Evolutionary conservation across 192 early-diverging fungal species (phyloP), one percentile per base, ranked within the genome.

Genomic region (Entrophospora sp.): DNA sequence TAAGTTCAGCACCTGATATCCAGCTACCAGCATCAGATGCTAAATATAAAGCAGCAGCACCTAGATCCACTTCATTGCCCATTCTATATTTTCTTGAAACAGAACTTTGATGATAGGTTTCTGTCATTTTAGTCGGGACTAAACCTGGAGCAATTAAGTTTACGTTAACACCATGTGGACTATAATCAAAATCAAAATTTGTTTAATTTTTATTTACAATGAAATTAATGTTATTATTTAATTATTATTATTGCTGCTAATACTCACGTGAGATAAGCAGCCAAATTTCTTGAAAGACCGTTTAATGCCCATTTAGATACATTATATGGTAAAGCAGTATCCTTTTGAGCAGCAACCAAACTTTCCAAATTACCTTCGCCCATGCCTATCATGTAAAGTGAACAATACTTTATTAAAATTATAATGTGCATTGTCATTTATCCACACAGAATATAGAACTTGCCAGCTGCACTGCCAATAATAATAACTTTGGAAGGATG

Each of bases 401-500:
- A 1, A 22, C 24, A 46, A 46, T 46, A 46, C 20, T 10, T 45
- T 10, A 18, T 18, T 18, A n/a, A 45, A 45, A 46, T 20, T 8
- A 25, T 22, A 46, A 6, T n/a, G n/a, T n/a, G n/a, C n/a, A n/a
- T n/a, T n/a, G n/a, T n/a, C n/a, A 46, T 22, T 46, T 20, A 25
- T 7, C 9, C 4, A 5, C 18, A 20, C 20, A 22, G 5, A 32
- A 14, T 16, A 36, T 16, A 34, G 20, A 22, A 34, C 25, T 79
- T 67, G 22, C 85, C 83, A 13, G 80, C 75, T 34, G 89, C 73
- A 5, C 80, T 87, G 0, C 88, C 85, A 59, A 94, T 87, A 66
- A 93, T 92, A 73, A 95, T 93, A n/a, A 95, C 83, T 22, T 83
- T 75, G 1, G 85, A 77, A 10, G 93, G 92, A 31, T 74, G 55